A percentile compares a stretch with the other conserved stretches of the same genome.
phyloP scores from a whole-genome alignment of 352 stramenopile genomes.

The Phytophthora sansomeana region DNA sequence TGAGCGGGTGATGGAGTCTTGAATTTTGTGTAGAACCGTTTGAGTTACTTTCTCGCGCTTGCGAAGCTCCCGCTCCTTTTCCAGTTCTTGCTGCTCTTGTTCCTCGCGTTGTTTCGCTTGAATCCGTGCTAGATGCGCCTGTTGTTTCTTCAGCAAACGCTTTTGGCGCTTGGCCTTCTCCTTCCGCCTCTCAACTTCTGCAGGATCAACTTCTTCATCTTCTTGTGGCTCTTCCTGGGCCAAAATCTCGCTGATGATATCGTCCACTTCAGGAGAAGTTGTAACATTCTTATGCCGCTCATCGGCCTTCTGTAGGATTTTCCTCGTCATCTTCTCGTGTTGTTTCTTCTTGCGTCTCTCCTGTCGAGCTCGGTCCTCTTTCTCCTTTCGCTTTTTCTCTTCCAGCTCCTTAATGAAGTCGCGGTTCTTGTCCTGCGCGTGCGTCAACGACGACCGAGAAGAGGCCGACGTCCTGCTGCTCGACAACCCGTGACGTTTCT shows the following conservation, averaged over 20 bases:
- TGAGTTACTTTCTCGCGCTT: conserved; percentile 70
- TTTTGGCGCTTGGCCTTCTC: conserved; percentile 55
- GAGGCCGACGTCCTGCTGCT: conserved; percentile 24
- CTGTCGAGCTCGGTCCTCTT: conserved; percentile 52
- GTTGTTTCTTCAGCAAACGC: conserved; percentile 66
- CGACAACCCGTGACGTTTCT: conserved; percentile 24
- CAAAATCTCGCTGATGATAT: conserved; percentile 14
- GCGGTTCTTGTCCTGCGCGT: conserved; percentile 57
- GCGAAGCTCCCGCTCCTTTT: conserved; percentile 55
- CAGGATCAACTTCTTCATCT: conserved; percentile 23
- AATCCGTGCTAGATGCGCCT: conserved; percentile 58
- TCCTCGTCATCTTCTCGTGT: conserved; percentile 64
- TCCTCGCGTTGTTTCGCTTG: conserved; percentile 63
- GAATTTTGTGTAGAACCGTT: conserved; percentile 58
- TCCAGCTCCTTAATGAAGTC: conserved; percentile 78
- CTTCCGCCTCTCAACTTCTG: conserved; percentile 30
- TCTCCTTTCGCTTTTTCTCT: conserved; percentile 77
- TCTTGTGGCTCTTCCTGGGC: conserved; percentile 32
- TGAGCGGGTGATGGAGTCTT: conserved; percentile 48
- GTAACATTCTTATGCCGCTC: conserved; percentile 38
- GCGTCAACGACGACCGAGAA: conserved; percentile 24
- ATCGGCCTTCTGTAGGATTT: conserved; percentile 56
- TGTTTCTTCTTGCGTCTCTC: conserved; percentile 64
- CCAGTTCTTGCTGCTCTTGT: conserved; percentile 53
- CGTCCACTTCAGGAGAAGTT: conserved; percentile 30